These are phyloP conservation scores for Neurospora terricola DNA, from an alignment of 495 filamentous ascomycete species.

Conservation along the genomic window DNA sequence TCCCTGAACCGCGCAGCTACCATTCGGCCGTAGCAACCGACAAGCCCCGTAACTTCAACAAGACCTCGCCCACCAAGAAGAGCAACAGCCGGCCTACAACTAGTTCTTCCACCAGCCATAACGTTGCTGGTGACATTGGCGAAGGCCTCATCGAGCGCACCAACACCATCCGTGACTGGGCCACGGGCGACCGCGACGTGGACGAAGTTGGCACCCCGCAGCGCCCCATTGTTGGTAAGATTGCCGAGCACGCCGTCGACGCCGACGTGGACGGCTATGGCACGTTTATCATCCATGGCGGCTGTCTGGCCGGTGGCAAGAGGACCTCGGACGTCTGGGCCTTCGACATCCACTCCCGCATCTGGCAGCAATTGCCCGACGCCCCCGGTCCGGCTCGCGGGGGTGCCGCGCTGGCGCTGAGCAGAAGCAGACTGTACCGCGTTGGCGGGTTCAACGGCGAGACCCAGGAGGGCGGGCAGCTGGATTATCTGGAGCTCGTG, in stretches of 20 bases:
- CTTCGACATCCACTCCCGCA: conserved; percentile 47
- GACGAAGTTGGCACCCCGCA: conserved; percentile 35
- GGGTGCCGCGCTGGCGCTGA: conserved; percentile 52
- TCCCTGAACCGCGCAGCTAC: conserved; percentile 33
- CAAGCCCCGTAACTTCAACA: conserved; percentile 31
- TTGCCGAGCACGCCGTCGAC: conserved; percentile 36
- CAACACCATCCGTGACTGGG: conserved; percentile 32
- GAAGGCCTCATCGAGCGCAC: conserved; percentile 9
- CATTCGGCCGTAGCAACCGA: conserved; percentile 39
- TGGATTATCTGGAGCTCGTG: conserved; percentile 51
- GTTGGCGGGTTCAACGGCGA: conserved; percentile 67
- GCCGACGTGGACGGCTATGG: conserved; percentile 40
- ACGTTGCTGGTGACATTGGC: not conserved
- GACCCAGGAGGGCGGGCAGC: conserved; percentile 49
- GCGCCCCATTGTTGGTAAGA: conserved; percentile 34
- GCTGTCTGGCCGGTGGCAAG: conserved; percentile 42
- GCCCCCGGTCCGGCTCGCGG: conserved; percentile 53
- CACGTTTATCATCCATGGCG: conserved; percentile 61
- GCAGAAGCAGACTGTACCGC: conserved; percentile 49
- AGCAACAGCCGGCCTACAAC: not conserved
- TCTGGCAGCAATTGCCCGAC: conserved; percentile 52
- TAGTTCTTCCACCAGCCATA: not conserved
- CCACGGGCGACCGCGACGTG: conserved; percentile 30
- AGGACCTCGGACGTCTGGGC: conserved; percentile 60
- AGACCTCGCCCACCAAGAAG: not conserved